Evolutionary conservation across 345 rosid species (phyloP).

Genomic region (Hypericum androsaemum): DNA sequence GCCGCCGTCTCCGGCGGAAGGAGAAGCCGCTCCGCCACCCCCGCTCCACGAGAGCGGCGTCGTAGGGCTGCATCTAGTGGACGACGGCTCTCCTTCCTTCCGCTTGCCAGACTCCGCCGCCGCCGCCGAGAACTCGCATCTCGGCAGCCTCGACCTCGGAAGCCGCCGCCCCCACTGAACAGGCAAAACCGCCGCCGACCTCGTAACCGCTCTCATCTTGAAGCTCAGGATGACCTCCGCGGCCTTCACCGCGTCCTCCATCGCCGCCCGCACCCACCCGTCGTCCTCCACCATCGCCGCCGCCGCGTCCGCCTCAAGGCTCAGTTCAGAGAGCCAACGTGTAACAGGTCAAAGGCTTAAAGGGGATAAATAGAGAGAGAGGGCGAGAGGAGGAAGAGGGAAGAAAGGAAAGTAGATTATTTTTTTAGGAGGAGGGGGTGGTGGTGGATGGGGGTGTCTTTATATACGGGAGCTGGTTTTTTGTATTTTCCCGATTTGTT

Average conservation of each 20-base stretch:
- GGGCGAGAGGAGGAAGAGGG: too few species aligned
- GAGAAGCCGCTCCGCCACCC: conserved; percentile 13
- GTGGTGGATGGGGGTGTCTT: too few species aligned
- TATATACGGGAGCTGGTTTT: too few species aligned
- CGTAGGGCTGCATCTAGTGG: conserved; percentile 26
- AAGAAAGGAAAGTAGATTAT: too few species aligned
- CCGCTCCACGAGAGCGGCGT: conserved; percentile 30
- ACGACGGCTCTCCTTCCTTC: conserved; percentile 16
- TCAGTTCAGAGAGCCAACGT: too few species aligned
- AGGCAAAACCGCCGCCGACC: background rate
- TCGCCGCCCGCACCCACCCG: conserved; percentile 66
- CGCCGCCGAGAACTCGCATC: background rate
- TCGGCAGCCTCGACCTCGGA: conserved; percentile 16
- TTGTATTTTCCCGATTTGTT: too few species aligned
- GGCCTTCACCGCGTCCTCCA: conserved; percentile 52
- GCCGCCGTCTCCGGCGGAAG: conserved; percentile 4
- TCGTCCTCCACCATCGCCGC: conserved; percentile 30
- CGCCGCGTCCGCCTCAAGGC: too few species aligned
- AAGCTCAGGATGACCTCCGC: conserved; percentile 55
- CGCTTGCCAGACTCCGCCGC: background rate
- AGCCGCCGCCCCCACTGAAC: background rate
- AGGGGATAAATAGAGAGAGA: too few species aligned
- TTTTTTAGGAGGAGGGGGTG: too few species aligned
- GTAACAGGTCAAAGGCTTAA: background rate
- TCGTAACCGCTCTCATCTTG: conserved; percentile 23